A percentile compares a stretch with the other conserved stretches of the same genome.
phyloP scores from a whole-genome alignment of 192 early-diverging fungal species.

The Umbelopsis sp. region DNA sequence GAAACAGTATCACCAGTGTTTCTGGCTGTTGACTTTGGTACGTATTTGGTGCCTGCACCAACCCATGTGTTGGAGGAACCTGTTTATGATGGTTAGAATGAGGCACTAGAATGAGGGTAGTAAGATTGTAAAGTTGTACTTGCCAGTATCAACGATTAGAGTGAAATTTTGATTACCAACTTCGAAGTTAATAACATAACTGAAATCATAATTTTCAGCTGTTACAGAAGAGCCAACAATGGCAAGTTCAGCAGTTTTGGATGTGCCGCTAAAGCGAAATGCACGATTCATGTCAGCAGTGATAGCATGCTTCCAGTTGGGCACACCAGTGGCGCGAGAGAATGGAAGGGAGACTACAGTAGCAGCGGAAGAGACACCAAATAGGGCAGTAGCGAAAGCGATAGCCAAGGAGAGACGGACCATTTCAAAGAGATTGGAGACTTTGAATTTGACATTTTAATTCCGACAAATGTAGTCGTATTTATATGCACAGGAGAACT shows the following conservation, averaged over 20 bases:
- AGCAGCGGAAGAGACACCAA: constrained; percentile 16
- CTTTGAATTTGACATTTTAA: neutral
- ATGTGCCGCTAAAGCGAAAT: neutral
- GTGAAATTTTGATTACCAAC: constrained; percentile 29
- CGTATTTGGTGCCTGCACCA: constrained; percentile 20
- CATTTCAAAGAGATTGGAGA: neutral
- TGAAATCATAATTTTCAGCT: constrained; percentile 26
- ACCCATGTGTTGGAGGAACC: constrained; percentile 38
- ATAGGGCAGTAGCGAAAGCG: neutral
- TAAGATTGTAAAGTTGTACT: neutral
- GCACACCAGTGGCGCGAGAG: neutral
- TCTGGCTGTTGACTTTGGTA: constrained; percentile 4
- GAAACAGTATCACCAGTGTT: constrained; percentile 17
- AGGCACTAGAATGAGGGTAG: neutral
- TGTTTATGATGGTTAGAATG: neutral
- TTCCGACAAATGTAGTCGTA: neutral
- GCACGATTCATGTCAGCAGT: constrained; percentile 17
- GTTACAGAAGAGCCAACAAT: neutral
- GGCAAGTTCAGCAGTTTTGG: neutral
- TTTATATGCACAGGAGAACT: neutral
- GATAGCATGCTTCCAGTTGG: constrained; percentile 22
- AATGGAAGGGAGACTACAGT: constrained; percentile 6
- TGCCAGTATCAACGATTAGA: constrained; percentile 36
- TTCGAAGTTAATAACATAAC: constrained; percentile 17
- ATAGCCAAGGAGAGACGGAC: constrained; percentile 1